Percentiles rank a stretch among this genome's conserved stretches.
phyloP scores from a whole-genome alignment of 1,284 basidiomycete genomes.

The Waitea zeae region DNA sequence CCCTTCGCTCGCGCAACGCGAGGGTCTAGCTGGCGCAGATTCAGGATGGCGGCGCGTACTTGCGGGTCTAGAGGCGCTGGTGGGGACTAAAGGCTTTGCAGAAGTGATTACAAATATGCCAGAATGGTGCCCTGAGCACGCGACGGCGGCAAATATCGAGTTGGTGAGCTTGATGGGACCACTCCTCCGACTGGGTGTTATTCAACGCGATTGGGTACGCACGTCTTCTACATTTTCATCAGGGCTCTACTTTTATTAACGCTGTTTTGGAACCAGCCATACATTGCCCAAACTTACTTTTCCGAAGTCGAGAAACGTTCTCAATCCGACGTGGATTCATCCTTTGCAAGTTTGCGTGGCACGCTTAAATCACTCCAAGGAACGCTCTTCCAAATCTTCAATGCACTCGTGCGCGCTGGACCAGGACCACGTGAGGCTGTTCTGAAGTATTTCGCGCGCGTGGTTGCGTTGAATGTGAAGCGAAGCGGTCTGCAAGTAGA shows the following conservation, averaged over 20 bases:
- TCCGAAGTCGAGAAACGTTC: conserved; percentile 67
- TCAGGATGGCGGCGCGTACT: conserved; percentile 78
- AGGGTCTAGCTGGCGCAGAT: conserved; percentile 53
- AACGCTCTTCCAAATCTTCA: conserved; percentile 80
- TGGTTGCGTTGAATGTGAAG: conserved; percentile 65
- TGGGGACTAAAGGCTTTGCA: conserved; percentile 74
- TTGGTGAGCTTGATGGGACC: conserved; percentile 60
- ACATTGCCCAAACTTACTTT: conserved; percentile 67
- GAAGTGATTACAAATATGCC: conserved; percentile 56
- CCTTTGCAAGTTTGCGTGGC: conserved; percentile 66
- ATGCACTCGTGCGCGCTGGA: conserved; percentile 73
- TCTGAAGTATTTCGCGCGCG: conserved; percentile 68
- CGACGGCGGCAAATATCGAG: conserved; percentile 47
- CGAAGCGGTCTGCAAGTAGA: conserved; percentile 89
- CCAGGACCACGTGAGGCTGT: conserved; percentile 71
- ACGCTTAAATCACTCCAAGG: conserved; percentile 73
- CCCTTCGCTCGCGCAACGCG: conserved; percentile 37
- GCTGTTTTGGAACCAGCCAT: conserved; percentile 42
- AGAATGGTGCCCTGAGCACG: conserved; percentile 49
- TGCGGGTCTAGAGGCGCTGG: conserved; percentile 65
- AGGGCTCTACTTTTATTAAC: conserved; percentile 1
- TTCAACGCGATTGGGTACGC: conserved; percentile 67
- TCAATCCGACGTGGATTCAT: conserved; percentile 65
- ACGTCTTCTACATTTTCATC: neutral
- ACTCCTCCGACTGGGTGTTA: conserved; percentile 66